Base-by-base conservation (phyloP, 768 basidiomycete species). In the Termitomyces sp. region DNA sequence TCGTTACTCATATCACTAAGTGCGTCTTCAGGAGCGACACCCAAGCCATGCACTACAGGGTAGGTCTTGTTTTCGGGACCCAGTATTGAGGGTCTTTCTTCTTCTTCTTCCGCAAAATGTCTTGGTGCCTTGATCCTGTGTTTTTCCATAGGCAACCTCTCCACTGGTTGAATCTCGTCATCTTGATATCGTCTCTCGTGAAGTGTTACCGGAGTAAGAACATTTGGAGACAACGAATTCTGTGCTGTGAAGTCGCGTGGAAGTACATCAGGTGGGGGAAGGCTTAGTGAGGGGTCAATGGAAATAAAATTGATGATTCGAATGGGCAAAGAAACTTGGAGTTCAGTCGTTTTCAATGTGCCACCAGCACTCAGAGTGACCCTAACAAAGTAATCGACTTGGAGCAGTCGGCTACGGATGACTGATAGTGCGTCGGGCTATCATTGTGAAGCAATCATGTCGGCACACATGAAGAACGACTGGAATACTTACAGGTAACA, bases 401-500 rank as follows among this genome's bases (percentile, higher is more conserved):
- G 91, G 43, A 97, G 65, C 3, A 94, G 75, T 35, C 82, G 74
- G 26, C 84, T 82, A 40, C 88, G 81, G 12, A 79, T 63, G 21
- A 95, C 77, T 2, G 89, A 82, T 40, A 93, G 68, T 2, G 84
- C 81, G 57, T 89, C 86, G 14, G 82, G 65, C 92, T 93, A 26
- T 42, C 45, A 32, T 14, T 40, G 35, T 7, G 24, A 38, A 40
- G 37, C 26, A 50, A 6, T 40, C 19, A 2, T 50, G 49, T 53
- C 15, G 51, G 26, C 22, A 24, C 22, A 49, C 43, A 58, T 42
- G 50, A 14, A n/a, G 51, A 15, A 72, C 6, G 37, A 52, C 87
- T 71, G 65, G n/a, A n/a, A n/a, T n/a, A 94, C 93, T 24, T 65
- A 94, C 93, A 26, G 93, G 93, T 41, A 95, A 64, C 9, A 81